Evolutionary conservation across 2,329 filamentous ascomycete genomes (phyloP), one percentile per base, ranked within the genome.

Genomic region (Blastomyces emzantsi): DNA sequence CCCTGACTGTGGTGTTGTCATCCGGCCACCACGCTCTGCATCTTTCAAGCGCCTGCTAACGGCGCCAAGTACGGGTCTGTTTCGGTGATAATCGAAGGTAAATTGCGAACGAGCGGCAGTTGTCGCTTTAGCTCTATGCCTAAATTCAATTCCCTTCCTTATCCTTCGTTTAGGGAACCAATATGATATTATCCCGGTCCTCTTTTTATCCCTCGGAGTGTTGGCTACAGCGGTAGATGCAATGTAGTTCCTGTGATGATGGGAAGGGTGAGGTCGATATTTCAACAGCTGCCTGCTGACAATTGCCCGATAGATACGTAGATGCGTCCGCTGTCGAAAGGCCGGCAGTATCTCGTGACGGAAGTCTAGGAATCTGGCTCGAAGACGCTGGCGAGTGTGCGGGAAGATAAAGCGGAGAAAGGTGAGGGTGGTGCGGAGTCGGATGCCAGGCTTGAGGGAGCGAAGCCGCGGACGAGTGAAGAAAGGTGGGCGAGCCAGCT

Each of bases 261-360:
- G n/a, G 74, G 69, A 79, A 75, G 69, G 79, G 75, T 69, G 77
- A 67, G 75, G 79, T 72, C 79, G 78, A 67, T 82, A 78, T 68
- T 77, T 75, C 65, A 82, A 80, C 69, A 78, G 82, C 75, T 90
- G 87, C 60, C 84, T 83, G 68, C 82, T 80, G 66, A 92, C 78
- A 63, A 95, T 81, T 67, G 87, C 90, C 56, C 82, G 83, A 73
- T 94, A 95, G 67, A 96, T 85, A 63, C 86, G 85, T 47, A 87
- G 87, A 76, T 96, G 91, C 9, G 90, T 78, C 62, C 83, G 81
- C 72, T 87, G 85, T 71, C 88, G 89, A 70, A 90, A 82, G 60
- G 81, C 79, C 15, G 90, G 90, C 30, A 96, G 76, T 5, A 85
- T 90, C 69, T 92, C 85, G 82, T 90, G 84, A 66, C 86, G 89